Base-by-base conservation (phyloP, 1,284 basidiomycete genomes). In the Rhodotorula sp. region DNA sequence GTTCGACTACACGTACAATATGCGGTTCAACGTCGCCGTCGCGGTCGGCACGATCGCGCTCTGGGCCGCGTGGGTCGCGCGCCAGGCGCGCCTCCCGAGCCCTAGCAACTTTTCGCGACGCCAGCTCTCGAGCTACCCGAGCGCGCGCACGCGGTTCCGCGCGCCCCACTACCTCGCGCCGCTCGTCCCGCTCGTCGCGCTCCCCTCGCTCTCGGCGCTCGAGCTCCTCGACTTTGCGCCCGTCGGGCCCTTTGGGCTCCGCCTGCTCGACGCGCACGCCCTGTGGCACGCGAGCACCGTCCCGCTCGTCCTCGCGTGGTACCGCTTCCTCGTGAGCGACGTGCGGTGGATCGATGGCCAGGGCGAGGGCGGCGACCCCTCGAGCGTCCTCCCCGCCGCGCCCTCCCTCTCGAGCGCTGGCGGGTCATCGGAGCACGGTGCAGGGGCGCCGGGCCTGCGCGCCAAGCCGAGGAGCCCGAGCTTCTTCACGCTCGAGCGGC, bases 1-100 rank as follows among this genome's bases (percentile, higher is more conserved):
- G 44, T 97, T 98, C 83, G 92, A 98, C 82, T 99, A 99, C 82
- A 84, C 89, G 12, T 99, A 98, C 84, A 98, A 99, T 84, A 93
- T 97, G 83, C 80, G 85, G 0, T 93, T 93, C 84, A 94, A 94
- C 81, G 83, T 96, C 75, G 78, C 84, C 62, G 79, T 98, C 67
- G 96, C 93, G 2, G 68, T 85, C 27, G 49, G 83, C 85, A 82
- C 85, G 82, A 95, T 95, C 78, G 48, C 88, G 9, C 80, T 97
- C n/a, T 99, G 96, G 97, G 79, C 90, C 45, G 72, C 87, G 23
- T 97, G 89, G 83, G 85, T 88, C 7, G 82, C 90, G 66, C 70
- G 23, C 45, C 76, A 74, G 60, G 66, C 42, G 17, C 61, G 65
- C 52, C 61, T 73, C 25, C 66, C 66, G 34, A 55, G 55, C 44